Percentiles rank a stretch among this genome's conserved stretches.
Evolutionary conservation across 495 filamentous ascomycete species (phyloP).

Genomic region (Xylaria nigripes): DNA sequence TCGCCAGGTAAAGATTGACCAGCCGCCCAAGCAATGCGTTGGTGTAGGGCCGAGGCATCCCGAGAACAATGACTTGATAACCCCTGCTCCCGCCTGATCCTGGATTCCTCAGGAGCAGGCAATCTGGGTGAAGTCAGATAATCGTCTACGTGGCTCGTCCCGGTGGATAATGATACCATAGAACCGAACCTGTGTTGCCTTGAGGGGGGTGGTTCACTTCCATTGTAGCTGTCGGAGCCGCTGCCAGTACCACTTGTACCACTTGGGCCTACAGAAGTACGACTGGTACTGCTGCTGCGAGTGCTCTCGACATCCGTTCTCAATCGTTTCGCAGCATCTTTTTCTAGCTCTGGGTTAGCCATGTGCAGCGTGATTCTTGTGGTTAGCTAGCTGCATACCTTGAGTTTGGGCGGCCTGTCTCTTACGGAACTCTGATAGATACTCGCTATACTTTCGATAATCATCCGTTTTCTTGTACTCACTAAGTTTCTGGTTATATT

Average conservation of each 20-base stretch:
- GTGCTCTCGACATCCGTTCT: constrained; percentile 26
- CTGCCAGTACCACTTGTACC: constrained; percentile 34
- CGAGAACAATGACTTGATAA: constrained; percentile 22
- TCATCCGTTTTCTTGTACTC: constrained; percentile 65
- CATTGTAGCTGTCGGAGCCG: constrained; percentile 33
- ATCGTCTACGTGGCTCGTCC: constrained; percentile 27
- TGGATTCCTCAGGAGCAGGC: constrained; percentile 14
- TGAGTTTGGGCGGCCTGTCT: constrained; percentile 47
- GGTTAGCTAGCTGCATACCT: constrained; percentile 13
- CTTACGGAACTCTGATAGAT: constrained; percentile 65
- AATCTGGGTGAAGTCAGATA: constrained; percentile 27
- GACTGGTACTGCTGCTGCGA: constrained; percentile 27
- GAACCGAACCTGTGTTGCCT: constrained; percentile 35
- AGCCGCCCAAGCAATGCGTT: constrained; percentile 17
- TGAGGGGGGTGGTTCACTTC: constrained; percentile 38
- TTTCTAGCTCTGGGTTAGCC: constrained; percentile 24
- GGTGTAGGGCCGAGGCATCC: constrained; percentile 12
- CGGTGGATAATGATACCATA: constrained; percentile 23
- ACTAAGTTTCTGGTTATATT: constrained; percentile 54
- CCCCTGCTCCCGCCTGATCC: constrained; percentile 14
- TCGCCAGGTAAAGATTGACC: constrained; percentile 16
- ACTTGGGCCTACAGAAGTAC: constrained; percentile 25
- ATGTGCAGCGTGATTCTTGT: not conserved
- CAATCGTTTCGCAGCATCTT: constrained; percentile 36
- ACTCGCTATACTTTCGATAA: constrained; percentile 53